Evolutionary conservation across 306 rosid species (phyloP).

Genomic region (Cucumis sativus): DNA sequence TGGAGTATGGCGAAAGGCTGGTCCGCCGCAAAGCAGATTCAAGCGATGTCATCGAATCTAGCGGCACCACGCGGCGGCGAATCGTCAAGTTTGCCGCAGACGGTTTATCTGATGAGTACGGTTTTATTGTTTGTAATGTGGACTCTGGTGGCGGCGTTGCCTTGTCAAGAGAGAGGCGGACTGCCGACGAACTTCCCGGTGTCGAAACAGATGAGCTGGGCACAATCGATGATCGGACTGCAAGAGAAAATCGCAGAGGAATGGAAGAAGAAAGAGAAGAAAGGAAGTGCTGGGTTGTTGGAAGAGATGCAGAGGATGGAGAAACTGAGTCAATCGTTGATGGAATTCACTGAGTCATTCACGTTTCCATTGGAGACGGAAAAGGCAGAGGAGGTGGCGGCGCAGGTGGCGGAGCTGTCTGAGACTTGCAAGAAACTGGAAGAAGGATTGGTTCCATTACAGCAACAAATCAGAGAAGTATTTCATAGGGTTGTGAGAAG

Average conservation of each 20-base stretch:
- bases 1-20: constrained; percentile 73
- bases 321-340: constrained; percentile 37
- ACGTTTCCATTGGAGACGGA: constrained; percentile 51
- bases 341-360: constrained; percentile 55
- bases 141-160: constrained; percentile 69
- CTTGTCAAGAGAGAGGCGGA: constrained; percentile 83
- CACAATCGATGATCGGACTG: constrained; percentile 49
- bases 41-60: constrained; percentile 52
- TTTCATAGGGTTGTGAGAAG: constrained; percentile 77
- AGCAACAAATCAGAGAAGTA: constrained; percentile 76
- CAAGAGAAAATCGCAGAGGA: constrained; percentile 87
- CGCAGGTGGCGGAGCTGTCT: constrained; percentile 49
- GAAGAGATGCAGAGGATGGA: constrained; percentile 88
- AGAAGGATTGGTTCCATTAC: constrained; percentile 73
- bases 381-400: constrained; percentile 39
- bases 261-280: constrained; percentile 97
- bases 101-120: constrained; percentile 58
- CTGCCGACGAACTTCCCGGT: constrained; percentile 38
- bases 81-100: constrained; percentile 35
- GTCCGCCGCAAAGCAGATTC: constrained; percentile 84
- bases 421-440: constrained; percentile 74
- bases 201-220: constrained; percentile 52
- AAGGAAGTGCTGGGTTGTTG: constrained; percentile 45
- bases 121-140: constrained; percentile 60
- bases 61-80: constrained; percentile 64